Evolutionary conservation across 768 basidiomycete species (phyloP).

Genomic region (Leccinum longicurvipes): DNA sequence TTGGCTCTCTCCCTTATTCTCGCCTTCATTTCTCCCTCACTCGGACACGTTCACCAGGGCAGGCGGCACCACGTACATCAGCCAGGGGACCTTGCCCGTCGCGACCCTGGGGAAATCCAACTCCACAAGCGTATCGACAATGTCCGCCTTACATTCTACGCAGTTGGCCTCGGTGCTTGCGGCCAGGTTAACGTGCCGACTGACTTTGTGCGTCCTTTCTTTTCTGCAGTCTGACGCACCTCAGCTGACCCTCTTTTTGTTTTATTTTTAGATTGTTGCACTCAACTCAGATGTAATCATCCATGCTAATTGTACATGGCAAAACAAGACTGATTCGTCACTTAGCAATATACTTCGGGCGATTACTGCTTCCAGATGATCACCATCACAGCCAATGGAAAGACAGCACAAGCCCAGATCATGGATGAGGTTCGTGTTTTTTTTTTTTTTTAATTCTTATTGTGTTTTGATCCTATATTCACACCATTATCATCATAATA

Average conservation of each 20-base stretch:
- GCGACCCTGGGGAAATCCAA: slow-evolving; percentile 23
- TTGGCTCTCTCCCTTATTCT: slow-evolving; percentile 18
- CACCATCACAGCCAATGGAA: slow-evolving; percentile 58
- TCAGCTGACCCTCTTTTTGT: slow-evolving; percentile 6
- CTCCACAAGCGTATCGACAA: slow-evolving; percentile 21
- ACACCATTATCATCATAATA: not conserved
- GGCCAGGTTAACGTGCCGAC: slow-evolving; percentile 25
- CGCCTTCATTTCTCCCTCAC: slow-evolving; percentile 15
- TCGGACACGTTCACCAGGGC: slow-evolving; percentile 21
- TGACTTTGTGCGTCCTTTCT: slow-evolving; percentile 34
- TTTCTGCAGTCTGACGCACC: not conserved
- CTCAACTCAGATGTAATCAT: slow-evolving; percentile 30
- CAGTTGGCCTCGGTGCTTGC: slow-evolving; percentile 44
- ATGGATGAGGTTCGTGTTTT: slow-evolving; percentile 49
- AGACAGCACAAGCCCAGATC: slow-evolving; percentile 54
- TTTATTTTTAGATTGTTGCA: slow-evolving; percentile 49
- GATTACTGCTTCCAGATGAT: slow-evolving; percentile 59
- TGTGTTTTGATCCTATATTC: not conserved
- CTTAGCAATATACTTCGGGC: slow-evolving; percentile 54
- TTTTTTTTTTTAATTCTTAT: not conserved
- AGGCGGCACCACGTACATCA: slow-evolving; percentile 23
- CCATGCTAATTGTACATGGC: not conserved
- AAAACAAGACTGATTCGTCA: slow-evolving; percentile 1
- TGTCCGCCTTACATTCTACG: slow-evolving; percentile 37
- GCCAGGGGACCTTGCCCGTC: slow-evolving; percentile 21